Evolutionary conservation across 805 yeast species (phyloP).

Genomic region (Yarrowia hollandica): DNA sequence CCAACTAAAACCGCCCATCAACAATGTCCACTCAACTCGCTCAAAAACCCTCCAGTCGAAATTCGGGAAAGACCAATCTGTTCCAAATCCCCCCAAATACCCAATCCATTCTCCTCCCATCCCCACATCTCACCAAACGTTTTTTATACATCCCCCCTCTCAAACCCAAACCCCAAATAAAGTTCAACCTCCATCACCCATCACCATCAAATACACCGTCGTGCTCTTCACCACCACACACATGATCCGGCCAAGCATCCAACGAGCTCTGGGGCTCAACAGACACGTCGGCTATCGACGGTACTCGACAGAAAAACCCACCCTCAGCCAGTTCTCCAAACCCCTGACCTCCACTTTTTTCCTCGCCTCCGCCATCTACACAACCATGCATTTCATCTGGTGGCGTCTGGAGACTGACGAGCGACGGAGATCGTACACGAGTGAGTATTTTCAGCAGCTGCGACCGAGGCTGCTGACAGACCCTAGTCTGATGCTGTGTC

Average conservation of each 20-base stretch:
- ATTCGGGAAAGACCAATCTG: too few species aligned
- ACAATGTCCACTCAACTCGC: too few species aligned
- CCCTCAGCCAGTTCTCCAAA: conserved; percentile 5
- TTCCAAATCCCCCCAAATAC: too few species aligned
- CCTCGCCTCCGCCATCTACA: conserved; percentile 22
- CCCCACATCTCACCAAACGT: too few species aligned
- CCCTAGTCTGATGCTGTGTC: too few species aligned
- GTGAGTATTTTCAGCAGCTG: conserved; percentile 1
- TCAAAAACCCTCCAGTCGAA: too few species aligned
- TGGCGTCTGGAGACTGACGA: conserved; percentile 24
- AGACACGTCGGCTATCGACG: background rate
- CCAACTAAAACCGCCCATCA: too few species aligned
- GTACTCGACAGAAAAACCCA: conserved; percentile 17
- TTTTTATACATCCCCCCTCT: too few species aligned
- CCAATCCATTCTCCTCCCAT: too few species aligned
- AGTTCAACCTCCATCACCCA: conserved; percentile 17
- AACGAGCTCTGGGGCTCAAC: background rate
- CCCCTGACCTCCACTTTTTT: conserved; percentile 20
- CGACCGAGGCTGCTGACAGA: too few species aligned
- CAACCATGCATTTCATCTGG: conserved; percentile 16
- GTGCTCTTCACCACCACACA: background rate
- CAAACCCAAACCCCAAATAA: background rate
- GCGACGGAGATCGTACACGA: conserved; percentile 1
- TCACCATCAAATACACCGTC: background rate
- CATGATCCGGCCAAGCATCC: conserved; percentile 19